Evolutionary conservation across 495 filamentous ascomycete species (phyloP), one percentile per base, ranked within the genome.

Genomic region (Podospora tetraspora): DNA sequence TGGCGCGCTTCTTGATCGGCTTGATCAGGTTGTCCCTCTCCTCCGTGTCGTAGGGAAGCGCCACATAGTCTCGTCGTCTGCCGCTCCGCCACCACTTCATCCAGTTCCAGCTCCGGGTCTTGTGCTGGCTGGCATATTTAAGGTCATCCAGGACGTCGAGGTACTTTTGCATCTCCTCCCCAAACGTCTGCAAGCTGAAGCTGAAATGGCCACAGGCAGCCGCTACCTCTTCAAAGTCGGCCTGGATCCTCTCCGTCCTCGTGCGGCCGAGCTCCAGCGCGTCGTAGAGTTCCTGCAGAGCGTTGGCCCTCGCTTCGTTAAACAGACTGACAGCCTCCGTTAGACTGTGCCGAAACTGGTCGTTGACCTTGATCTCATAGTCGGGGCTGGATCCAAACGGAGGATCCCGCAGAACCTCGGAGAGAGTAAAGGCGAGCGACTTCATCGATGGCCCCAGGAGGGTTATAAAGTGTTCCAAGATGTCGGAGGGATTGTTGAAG

Each of bases 181-280:
- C 93, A 77, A 98, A 92, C 69, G 92, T 89, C 66, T 93, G 84
- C 27, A 99, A 81, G 22, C 91, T 93, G 73, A 93, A 96, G 74
- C 90, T 92, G 75, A 97, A 99, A 74, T 98, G 92, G 3, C 94
- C 94, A 73, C 95, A 99, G 59, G 92, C 94, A 6, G 95, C 95
- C 32, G 93, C 92, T 10, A 98, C 93, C 77, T 99, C 95, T 76
- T 99, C 95, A 62, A 96, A 90, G 74, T 97, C 95, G 7, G 95
- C 95, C 68, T 94, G 90, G n/a, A 92, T 82, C 57, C 89, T 89
- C 34, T 91, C 81, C 2, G 86, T 85, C 32, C 86, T 83, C 5
- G 87, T 79, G 65, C 85, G 86, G 56, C 86, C 85, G 24, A 91
- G 80, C 64, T 92, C 88, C 65, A 92, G 90, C 57, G 83, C 88